Percentiles rank a stretch among this genome's conserved stretches.
Conservation (phyloP, 1,284 basidiomycete genomes). For the Trichosporon ovoides region DNA sequence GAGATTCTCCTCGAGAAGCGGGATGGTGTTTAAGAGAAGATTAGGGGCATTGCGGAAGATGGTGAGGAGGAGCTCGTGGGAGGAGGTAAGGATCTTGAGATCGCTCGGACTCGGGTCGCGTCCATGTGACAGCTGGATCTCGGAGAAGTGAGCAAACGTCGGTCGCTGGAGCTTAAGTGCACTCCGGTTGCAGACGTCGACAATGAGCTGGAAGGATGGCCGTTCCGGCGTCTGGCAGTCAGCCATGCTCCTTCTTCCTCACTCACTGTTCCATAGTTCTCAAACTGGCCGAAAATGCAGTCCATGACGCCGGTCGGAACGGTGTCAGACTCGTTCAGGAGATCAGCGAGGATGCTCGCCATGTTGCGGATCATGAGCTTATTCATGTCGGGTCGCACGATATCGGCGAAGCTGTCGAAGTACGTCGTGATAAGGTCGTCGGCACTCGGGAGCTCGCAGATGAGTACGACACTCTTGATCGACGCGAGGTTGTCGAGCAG, state of each 20-base stretch:
- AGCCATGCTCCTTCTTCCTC: not conserved
- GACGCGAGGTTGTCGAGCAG: conserved; percentile 85
- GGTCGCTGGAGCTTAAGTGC: conserved; percentile 83
- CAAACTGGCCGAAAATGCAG: conserved; percentile 76
- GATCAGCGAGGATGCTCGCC: conserved; percentile 77
- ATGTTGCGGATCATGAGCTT: conserved; percentile 87
- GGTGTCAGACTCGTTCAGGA: conserved; percentile 77
- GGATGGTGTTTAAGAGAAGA: conserved; percentile 82
- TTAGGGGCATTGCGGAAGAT: conserved; percentile 75
- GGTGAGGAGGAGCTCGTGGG: conserved; percentile 79
- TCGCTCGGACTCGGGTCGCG: conserved; percentile 48
- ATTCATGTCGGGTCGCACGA: conserved; percentile 69
- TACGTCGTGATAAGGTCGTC: conserved; percentile 80
- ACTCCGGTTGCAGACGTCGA: conserved; percentile 76
- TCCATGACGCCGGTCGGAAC: conserved; percentile 76
- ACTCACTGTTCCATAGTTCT: conserved; percentile 56
- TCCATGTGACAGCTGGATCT: conserved; percentile 64
- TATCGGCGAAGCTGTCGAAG: conserved; percentile 74
- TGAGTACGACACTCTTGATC: conserved; percentile 89
- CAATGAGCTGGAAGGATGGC: conserved; percentile 76
- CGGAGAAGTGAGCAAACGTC: conserved; percentile 85
- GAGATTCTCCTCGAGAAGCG: conserved; percentile 87
- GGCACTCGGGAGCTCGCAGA: conserved; percentile 80
- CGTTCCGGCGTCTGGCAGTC: conserved; percentile 61
- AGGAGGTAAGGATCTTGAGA: conserved; percentile 55